phyloP scores from a whole-genome alignment of 495 filamentous ascomycete species.

The Chaetomium tenue region DNA sequence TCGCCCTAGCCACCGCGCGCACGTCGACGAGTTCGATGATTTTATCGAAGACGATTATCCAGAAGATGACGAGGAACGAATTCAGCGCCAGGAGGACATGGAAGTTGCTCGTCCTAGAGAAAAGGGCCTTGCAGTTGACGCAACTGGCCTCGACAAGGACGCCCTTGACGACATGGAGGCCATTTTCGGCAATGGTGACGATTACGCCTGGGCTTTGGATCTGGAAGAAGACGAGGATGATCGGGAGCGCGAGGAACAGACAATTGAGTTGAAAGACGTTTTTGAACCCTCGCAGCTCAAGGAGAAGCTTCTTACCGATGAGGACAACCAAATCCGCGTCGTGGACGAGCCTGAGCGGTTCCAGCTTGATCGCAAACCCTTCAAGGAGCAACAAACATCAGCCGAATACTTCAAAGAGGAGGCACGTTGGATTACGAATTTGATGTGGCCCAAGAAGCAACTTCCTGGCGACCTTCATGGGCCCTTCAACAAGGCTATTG shows the following conservation, averaged over 20 bases:
- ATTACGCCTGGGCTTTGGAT: constrained; percentile 90
- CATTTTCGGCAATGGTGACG: constrained; percentile 90
- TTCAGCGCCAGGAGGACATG: constrained; percentile 75
- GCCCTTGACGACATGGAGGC: constrained; percentile 91
- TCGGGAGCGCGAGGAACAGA: constrained; percentile 61
- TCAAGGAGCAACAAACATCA: constrained; percentile 69
- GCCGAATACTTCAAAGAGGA: constrained; percentile 86
- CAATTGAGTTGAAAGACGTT: constrained; percentile 91
- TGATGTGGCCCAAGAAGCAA: constrained; percentile 80
- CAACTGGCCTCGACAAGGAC: constrained; percentile 80
- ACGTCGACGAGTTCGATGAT: constrained; percentile 85
- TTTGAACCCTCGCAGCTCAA: constrained; percentile 93
- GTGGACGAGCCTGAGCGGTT: constrained; percentile 91
- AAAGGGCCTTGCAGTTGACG: constrained; percentile 62
- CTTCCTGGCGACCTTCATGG: constrained; percentile 66
- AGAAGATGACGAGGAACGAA: constrained; percentile 76
- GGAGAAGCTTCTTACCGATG: constrained; percentile 92
- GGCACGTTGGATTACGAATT: constrained; percentile 81
- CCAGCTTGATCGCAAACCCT: constrained; percentile 85
- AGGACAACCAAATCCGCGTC: constrained; percentile 83
- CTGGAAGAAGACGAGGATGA: constrained; percentile 78
- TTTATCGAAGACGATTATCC: constrained; percentile 97
- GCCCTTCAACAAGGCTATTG: constrained; percentile 82
- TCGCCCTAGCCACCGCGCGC: constrained; percentile 50
- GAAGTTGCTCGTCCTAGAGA: constrained; percentile 76